Percentiles rank a stretch among this genome's conserved stretches.
Evolutionary conservation across 1,284 basidiomycete species (phyloP).

Genomic region (Ustilago sp.): DNA sequence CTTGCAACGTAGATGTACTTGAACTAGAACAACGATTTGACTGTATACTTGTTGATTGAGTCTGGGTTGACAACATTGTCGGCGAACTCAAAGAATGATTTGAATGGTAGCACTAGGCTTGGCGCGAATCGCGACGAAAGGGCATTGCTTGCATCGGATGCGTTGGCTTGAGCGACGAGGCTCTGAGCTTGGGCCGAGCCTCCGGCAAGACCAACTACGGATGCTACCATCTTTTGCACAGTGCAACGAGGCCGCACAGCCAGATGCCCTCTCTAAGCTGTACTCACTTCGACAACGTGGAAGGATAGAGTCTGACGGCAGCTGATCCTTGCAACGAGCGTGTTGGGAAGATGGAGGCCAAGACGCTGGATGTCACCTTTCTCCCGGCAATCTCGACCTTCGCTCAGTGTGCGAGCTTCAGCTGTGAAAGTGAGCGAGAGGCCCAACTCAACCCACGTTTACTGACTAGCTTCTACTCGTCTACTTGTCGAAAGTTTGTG

Average conservation of each 20-base stretch:
- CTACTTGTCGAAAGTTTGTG: neutral
- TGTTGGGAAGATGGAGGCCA: neutral
- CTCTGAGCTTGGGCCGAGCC: constrained; percentile 6
- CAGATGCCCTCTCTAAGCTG: neutral
- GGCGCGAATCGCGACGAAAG: constrained; percentile 26
- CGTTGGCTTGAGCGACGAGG: constrained; percentile 16
- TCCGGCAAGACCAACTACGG: constrained; percentile 28
- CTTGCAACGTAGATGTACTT: constrained; percentile 47
- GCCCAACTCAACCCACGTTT: too few relatives aligned
- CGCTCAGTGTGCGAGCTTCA: neutral
- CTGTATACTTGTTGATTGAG: constrained; percentile 26
- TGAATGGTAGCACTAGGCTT: constrained; percentile 33
- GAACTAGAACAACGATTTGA: constrained; percentile 40
- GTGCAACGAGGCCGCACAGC: neutral
- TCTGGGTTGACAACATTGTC: constrained; percentile 40
- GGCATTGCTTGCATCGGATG: constrained; percentile 9
- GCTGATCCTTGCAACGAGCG: neutral
- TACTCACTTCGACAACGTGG: neutral
- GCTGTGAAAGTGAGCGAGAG: neutral
- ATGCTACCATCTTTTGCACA: constrained; percentile 18
- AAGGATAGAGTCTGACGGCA: neutral
- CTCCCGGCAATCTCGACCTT: neutral
- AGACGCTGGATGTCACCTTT: too few relatives aligned
- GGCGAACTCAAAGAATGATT: constrained; percentile 27
- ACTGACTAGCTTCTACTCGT: neutral